Percentiles rank a stretch among this genome's conserved stretches.
Conservation (phyloP, 441 rosid genomes). For the Geranium incanum region DNA sequence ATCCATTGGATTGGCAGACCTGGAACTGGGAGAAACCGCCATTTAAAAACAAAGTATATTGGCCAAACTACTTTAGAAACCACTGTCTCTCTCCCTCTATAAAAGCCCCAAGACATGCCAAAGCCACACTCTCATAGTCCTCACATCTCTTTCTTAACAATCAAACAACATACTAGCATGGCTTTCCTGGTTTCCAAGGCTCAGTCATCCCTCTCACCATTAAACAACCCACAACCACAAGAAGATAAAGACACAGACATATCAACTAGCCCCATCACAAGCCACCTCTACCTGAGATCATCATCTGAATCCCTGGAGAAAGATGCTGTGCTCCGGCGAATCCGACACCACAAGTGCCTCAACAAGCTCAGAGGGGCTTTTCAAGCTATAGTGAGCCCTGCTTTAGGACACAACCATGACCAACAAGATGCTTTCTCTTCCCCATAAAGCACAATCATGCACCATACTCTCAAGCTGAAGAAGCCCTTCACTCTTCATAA, state of each 20-base stretch:
- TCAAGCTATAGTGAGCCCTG: conserved; percentile 24
- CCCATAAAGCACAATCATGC: conserved; percentile 27
- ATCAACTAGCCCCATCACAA: conserved; percentile 23
- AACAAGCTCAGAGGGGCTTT: conserved; percentile 31
- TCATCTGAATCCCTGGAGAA: conserved; percentile 33
- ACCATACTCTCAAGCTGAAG: background rate
- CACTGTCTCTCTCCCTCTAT: background rate
- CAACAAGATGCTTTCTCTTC: conserved; percentile 39
- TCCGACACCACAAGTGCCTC: conserved; percentile 38
- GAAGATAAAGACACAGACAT: conserved; percentile 15
- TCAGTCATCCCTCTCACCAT: conserved; percentile 21
- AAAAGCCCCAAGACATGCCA: background rate
- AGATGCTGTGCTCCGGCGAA: conserved; percentile 39
- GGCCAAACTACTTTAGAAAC: background rate
- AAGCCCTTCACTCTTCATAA: background rate
- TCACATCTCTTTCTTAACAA: background rate
- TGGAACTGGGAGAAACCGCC: background rate
- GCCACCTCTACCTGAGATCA: conserved; percentile 34
- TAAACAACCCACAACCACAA: conserved; percentile 16
- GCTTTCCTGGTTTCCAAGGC: conserved; percentile 32
- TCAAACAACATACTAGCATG: conserved; percentile 20
- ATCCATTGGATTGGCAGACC: conserved; percentile 1
- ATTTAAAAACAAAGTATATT: background rate
- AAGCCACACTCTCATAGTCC: background rate
- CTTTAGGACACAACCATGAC: conserved; percentile 15